phyloP scores from a whole-genome alignment of 768 basidiomycete species.

The Hirschioporus abietinus region DNA sequence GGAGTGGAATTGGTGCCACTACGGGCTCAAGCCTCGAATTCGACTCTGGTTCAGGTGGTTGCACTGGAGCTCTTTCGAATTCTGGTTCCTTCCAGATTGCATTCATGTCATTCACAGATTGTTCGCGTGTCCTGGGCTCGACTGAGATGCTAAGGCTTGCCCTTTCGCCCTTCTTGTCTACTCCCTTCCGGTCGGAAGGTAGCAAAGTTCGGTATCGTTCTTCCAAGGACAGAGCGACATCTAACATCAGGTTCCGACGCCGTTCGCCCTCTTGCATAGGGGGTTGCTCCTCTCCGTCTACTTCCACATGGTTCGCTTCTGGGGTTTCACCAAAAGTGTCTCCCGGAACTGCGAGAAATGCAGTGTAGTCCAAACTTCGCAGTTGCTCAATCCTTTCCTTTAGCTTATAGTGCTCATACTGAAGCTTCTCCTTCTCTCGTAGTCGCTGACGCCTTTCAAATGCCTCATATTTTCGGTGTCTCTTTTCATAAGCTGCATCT shows the following conservation, averaged over 20 bases:
- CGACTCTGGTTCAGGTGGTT: conserved; percentile 8
- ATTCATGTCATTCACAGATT: conserved; percentile 10
- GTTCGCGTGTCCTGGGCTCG: conserved; percentile 5
- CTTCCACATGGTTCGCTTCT: conserved; percentile 21
- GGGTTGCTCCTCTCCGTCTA: conserved; percentile 28
- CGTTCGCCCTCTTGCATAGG: conserved; percentile 63
- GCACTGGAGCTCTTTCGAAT: not conserved
- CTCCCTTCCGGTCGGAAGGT: conserved; percentile 50
- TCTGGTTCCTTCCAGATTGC: not conserved
- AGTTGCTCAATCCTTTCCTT: conserved; percentile 86
- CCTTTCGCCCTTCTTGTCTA: conserved; percentile 20
- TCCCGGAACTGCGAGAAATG: conserved; percentile 61
- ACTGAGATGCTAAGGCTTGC: conserved; percentile 2
- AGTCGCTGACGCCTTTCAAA: conserved; percentile 82
- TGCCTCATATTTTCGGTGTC: conserved; percentile 81
- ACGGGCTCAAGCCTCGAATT: conserved; percentile 5
- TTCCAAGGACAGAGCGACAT: conserved; percentile 59
- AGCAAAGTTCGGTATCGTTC: conserved; percentile 71
- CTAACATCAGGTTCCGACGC: conserved; percentile 68
- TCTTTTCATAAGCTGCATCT: conserved; percentile 74
- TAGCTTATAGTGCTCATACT: conserved; percentile 88
- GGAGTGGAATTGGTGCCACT: not conserved
- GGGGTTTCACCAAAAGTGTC: conserved; percentile 40
- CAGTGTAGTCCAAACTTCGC: conserved; percentile 61
- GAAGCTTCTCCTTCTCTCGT: conserved; percentile 87